Base-by-base conservation (phyloP, 1,139 yeast genomes). In the Sugiyamaella pinicola region DNA sequence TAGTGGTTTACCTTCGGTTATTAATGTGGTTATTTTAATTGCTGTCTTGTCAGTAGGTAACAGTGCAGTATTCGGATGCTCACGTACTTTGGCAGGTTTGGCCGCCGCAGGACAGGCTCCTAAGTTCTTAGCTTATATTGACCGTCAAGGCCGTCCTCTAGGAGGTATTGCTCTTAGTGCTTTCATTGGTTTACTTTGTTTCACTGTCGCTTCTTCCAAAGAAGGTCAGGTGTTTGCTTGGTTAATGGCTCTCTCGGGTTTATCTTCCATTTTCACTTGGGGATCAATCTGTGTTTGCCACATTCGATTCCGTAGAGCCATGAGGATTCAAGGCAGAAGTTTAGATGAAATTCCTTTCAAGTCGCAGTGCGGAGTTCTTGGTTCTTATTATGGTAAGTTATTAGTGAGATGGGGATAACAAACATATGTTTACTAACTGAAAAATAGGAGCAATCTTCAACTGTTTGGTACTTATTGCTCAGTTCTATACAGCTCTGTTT, bases 91-190 rank as follows among this genome's bases (percentile, higher is more conserved):
- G 59, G 84, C 87, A 58, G 87, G 96, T 12, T 76, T 90, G 60
- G 88, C 96, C 45, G 84, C 85, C 59, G 85, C 87, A 64, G 88
- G 90, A 29, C 83, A 81, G 69, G 91, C 95, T 22, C 96, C 96
- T 61, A 76, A 77, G 64, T 73, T 80, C 61, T 78, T 83, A 54
- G 86, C 83, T 58, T 88, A 86, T 72, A 80, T 87, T 64, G 95
- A 87, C 69, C 82, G 82, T 63, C 67, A 72, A 45, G 93, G 91
- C 57, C 80, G 95, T 70, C 96, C 95, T 37, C 73, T 85, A 49
- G 80, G 78, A 49, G 91, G 87, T 39, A 80, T 86, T 64, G 68
- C 76, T 10, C 70, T 79, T 48, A 82, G 87, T 41, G 71, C 80
- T 47, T 58, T 74, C 34, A 72, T 84, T 65, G 96, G 95, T 39